Base-by-base conservation (phyloP, 352 stramenopile species). In the Globisporangium rhizosaccharum region DNA sequence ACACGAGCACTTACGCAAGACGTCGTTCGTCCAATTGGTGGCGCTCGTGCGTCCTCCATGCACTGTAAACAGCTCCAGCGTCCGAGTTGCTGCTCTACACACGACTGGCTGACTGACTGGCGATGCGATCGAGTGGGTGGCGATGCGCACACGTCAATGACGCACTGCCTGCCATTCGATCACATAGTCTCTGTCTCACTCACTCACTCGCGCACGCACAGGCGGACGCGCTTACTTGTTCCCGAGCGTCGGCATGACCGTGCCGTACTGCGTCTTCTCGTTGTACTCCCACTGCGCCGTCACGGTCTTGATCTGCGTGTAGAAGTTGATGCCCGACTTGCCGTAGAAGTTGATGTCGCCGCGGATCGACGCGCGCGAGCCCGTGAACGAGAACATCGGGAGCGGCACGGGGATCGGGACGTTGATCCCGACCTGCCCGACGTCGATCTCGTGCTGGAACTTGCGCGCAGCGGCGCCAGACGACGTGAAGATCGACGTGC, bases 331-430 rank as follows among this genome's bases (percentile, higher is more conserved):
- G 42, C 96, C 97, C 37, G 94, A 76, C 67, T 98, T 97, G 68
- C 93, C 93, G 71, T 98, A 99, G 74, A 99, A 99, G 75, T 99
- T 97, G 39, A 98, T 61, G 76, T 98, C 96, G 8, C 97, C 97
- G 28, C 85, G 78, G 71, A 99, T 98, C 51, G 88, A 98, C 26
- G 65, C 85, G 46, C 94, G 85, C 59, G 85, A 98, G 30, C 97
- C 96, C 12, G 97, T 99, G 83, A 99, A 99, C 36, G 88, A 98
- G 73, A 99, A 99, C 72, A 98, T 97, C 42, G 95, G 95, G 2
- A 99, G 77, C 6, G 97, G 97, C 47, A 99, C 97, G 1, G 97
- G 97, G 70, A 99, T 99, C 36, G 96, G 93, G 42, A 98, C 92
- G 78, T 98, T 98, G 65, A 98, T 96, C 41, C 94, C 94, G 25